Evolutionary conservation across 345 rosid genomes (phyloP).

Genomic region (Camelina sativa): DNA sequence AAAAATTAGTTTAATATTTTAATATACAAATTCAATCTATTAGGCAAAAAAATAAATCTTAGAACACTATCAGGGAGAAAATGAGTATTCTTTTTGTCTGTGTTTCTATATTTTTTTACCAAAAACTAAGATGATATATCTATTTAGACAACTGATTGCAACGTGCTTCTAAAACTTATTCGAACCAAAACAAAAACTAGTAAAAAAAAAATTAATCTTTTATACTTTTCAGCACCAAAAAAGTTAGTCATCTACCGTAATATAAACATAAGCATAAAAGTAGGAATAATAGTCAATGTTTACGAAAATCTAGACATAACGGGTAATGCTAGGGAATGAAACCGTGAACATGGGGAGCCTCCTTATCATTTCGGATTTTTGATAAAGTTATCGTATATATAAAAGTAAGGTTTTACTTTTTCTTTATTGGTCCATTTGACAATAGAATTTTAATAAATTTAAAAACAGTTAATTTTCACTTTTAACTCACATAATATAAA

Average conservation of each 20-base stretch:
- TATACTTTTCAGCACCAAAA: neutral
- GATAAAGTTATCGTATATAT: too few species aligned
- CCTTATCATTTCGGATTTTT: slow-evolving; percentile 7
- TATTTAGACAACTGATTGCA: neutral
- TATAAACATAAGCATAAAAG: neutral
- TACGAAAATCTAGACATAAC: slow-evolving; percentile 36
- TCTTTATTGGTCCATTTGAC: too few species aligned
- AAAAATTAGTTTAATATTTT: too few species aligned
- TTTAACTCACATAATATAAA: too few species aligned
- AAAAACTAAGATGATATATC: neutral
- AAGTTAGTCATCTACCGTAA: slow-evolving; percentile 1
- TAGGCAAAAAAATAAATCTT: too few species aligned
- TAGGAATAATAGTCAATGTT: slow-evolving; percentile 38
- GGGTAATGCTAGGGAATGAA: slow-evolving; percentile 31
- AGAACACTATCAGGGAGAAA: too few species aligned
- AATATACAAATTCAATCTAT: too few species aligned
- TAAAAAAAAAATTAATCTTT: neutral
- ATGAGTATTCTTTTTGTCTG: neutral
- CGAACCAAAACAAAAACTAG: neutral
- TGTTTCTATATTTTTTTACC: neutral
- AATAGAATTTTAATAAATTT: too few species aligned
- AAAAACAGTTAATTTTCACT: too few species aligned
- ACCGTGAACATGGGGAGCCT: slow-evolving; percentile 45
- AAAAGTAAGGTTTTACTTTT: too few species aligned
- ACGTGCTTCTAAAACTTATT: neutral